Evolutionary conservation across 768 basidiomycete genomes (phyloP), one percentile per base, ranked within the genome.

Genomic region (Tricholoma terreum): DNA sequence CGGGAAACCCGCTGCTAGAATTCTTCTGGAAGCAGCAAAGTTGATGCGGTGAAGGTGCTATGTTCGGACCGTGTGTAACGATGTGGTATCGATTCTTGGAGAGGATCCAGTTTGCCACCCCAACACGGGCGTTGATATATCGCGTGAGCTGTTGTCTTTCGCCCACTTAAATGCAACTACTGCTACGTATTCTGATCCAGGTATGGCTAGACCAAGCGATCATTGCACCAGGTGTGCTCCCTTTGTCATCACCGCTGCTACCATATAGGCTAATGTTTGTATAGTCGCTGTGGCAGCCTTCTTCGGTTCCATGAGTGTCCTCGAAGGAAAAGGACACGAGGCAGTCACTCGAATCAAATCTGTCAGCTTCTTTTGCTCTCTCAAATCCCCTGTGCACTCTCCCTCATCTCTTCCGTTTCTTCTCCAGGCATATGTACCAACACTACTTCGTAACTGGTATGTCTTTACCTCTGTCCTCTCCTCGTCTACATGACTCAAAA

Each of bases 11-110:
- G n/a, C 34, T 15, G 6, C 24, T 27, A 27, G 24, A 27, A 27
- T n/a, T 19, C 22, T 50, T 42, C 12, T n/a, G 54, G 35, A 17
- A 11, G 14, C 22, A 12, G 21, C 11, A 6, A 6, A 34, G 54
- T 36, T 50, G 33, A 55, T 34, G 12, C 27, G 33, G 1, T 7
- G 50, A 52, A 81, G 89, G 88, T 35, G 80, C 74, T 6, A 71
- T 95, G 54, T 93, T 95, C 71, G 92, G 90, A 2, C 92, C 94
- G 3, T 77, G 81, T 12, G 77, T 94, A 68, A 90, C 91, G 1
- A 87, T 84, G 58, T 95, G 93, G 92, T 92, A 89, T 64, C 75
- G 81, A 52, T 73, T 86, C 58, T 78, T 94, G 54, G 85, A 90
- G 63, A 72, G 85, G 6, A 77, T 94, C 60, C 83, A 85, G 60